Percentiles rank a stretch among this genome's conserved stretches.
phyloP scores from a whole-genome alignment of 2,329 filamentous ascomycete species.

The Xylariaceae sp. region DNA sequence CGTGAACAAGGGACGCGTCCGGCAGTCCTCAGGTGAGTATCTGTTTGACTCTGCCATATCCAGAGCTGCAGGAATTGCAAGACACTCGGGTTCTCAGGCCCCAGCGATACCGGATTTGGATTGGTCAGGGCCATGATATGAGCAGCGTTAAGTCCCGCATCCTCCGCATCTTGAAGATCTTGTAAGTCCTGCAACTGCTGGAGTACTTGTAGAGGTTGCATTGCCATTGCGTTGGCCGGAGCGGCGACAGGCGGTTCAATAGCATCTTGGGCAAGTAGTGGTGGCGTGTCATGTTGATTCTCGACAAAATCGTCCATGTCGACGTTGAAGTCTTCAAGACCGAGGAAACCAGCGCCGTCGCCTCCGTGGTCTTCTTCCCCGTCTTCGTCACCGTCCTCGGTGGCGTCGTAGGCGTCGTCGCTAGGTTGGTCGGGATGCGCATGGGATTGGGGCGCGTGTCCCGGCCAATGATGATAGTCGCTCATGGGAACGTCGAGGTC shows the following conservation, averaged over 20 bases:
- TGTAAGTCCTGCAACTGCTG: conserved; percentile 7
- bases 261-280: conserved; percentile 1
- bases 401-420: not conserved
- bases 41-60: conserved; percentile 39
- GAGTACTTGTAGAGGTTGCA: conserved; percentile 2
- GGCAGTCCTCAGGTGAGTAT: conserved; percentile 33
- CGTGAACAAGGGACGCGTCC: conserved; percentile 24
- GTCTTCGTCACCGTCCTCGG: conserved; percentile 12
- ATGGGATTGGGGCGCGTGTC: not conserved
- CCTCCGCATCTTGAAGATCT: conserved; percentile 21
- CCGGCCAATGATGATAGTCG: conserved; percentile 12
- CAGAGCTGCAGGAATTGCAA: conserved; percentile 55
- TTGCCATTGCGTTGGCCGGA: not conserved
- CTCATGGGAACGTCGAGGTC: conserved; percentile 19
- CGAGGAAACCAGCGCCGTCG: conserved; percentile 13
- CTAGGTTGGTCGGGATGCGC: conserved; percentile 13
- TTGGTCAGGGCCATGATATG: conserved; percentile 40
- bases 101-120: conserved; percentile 41
- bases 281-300: conserved; percentile 4
- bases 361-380: conserved; percentile 16
- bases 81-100: conserved; percentile 53
- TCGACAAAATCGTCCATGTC: conserved; percentile 27
- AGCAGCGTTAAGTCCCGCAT: conserved; percentile 18
- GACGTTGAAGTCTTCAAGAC: conserved; percentile 31
- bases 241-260: conserved; percentile 1